A percentile compares a stretch with the other conserved stretches of the same genome.
These are phyloP conservation scores for Aristolochia fimbriata DNA, from an alignment of 164 flowering plant species.

Conservation along the genomic window DNA sequence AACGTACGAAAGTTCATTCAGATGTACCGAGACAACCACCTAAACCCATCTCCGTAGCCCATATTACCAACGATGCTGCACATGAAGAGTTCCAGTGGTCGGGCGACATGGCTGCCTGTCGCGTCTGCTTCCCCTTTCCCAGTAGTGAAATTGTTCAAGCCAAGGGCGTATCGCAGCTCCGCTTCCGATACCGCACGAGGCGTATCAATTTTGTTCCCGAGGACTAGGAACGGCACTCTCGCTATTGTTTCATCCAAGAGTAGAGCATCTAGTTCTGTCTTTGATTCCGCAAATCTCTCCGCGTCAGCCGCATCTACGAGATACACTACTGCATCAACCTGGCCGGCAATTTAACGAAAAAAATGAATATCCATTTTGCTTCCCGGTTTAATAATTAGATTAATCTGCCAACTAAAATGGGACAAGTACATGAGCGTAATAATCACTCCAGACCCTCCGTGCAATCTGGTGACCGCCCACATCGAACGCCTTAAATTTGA, in stretches of 20 bases:
- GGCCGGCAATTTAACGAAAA: too few relatives aligned
- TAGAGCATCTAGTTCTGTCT: conserved; percentile 53
- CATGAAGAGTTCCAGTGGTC: conserved; percentile 14
- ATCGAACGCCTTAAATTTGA: conserved; percentile 34
- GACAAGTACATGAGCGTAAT: conserved; percentile 22
- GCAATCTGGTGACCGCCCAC: conserved; percentile 36
- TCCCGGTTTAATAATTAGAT: not conserved
- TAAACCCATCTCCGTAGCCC: conserved; percentile 42
- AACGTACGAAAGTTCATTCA: too few relatives aligned
- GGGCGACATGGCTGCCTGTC: conserved; percentile 28
- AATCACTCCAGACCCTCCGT: conserved; percentile 26
- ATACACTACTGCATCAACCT: conserved; percentile 67
- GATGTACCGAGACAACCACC: conserved; percentile 63
- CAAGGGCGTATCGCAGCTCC: too few relatives aligned
- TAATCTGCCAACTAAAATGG: too few relatives aligned
- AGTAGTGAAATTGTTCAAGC: conserved; percentile 42
- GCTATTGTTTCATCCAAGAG: conserved; percentile 51
- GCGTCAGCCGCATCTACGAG: conserved; percentile 58
- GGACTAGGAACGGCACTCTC: conserved; percentile 15
- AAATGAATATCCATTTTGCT: too few relatives aligned
- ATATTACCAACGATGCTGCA: too few relatives aligned
- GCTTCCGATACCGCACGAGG: too few relatives aligned
- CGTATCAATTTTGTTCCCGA: conserved; percentile 6
- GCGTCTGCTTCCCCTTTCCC: conserved; percentile 40
- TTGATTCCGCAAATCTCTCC: conserved; percentile 57